Evolutionary conservation across 2,329 filamentous ascomycete genomes (phyloP), one percentile per base, ranked within the genome.

Genomic region (Colletotrichum nymphaeae): DNA sequence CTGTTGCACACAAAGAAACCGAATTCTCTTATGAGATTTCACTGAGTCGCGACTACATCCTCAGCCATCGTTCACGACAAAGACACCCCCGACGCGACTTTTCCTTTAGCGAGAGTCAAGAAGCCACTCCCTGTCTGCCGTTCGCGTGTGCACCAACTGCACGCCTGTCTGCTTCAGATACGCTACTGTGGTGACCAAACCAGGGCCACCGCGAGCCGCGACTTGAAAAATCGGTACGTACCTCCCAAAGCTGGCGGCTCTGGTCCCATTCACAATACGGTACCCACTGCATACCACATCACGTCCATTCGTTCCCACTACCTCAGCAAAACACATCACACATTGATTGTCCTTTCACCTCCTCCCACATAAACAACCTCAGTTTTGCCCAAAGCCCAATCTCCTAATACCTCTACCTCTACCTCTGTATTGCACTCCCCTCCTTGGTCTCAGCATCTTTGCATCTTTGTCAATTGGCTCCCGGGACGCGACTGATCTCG

Each of bases 111-210:
- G 69, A 69, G 69, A 63, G 69, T 63, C 58, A 53, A 63, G 65
- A 72, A 72, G 30, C 69, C 58, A 69, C 65, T 72, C 66, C 59
- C 69, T 72, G 66, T 69, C 42, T n/a, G 42, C 59, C 59, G 46
- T 64, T 72, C 66, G 69, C 69, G 53, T 46, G 32, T 65, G 19
- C 52, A 56, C 32, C 52, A 65, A 46, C 55, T 52, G 37, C 55
- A 60, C 37, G 42, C 62, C 26, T 56, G 30, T 28, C 62, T 56
- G 37, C 63, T 32, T 46, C 35, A 30, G 35, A 49, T 66, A 65
- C 69, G 69, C 69, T 73, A 70, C 70, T 73, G 70, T 73, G 70
- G 70, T 73, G 66, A 73, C 70, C 70, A 69, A 52, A 72, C 64
- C 63, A 72, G 64, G 69, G 49, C 30, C 58, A 68, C 32, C 63